phyloP scores from a whole-genome alignment of 306 rosid genomes.

The Rosa chinensis region DNA sequence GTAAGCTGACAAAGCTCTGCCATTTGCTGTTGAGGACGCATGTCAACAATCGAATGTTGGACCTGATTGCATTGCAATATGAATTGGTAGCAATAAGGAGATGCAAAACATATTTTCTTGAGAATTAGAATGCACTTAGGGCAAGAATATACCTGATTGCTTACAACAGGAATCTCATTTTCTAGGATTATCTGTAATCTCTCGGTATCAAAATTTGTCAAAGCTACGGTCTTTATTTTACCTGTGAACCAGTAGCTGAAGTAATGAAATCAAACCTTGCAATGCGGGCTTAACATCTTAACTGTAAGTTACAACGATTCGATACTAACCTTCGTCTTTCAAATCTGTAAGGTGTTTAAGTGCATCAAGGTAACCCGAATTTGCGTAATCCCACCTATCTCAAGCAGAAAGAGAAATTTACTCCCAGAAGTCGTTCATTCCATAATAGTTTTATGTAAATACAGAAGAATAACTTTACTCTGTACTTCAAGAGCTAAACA shows the following conservation, averaged over 20 bases:
- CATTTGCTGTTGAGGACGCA: constrained; percentile 95
- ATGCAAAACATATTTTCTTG: neutral
- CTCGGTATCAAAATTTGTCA: constrained; percentile 91
- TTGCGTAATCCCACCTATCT: constrained; percentile 94
- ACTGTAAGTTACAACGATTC: constrained; percentile 10
- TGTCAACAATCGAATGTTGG: constrained; percentile 87
- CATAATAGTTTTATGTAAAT: neutral
- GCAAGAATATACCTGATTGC: constrained; percentile 74
- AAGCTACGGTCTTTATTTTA: constrained; percentile 82
- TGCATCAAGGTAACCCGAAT: constrained; percentile 86
- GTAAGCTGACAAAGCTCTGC: constrained; percentile 86
- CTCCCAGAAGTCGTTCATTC: neutral
- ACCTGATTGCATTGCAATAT: constrained; percentile 49
- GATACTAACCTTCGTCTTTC: constrained; percentile 70
- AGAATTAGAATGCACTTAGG: constrained; percentile 3
- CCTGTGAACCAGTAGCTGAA: constrained; percentile 53
- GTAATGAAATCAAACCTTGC: constrained; percentile 37
- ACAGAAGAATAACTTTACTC: neutral
- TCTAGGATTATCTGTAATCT: constrained; percentile 85
- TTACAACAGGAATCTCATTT: constrained; percentile 88
- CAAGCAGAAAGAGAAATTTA: constrained; percentile 25
- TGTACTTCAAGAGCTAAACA: neutral
- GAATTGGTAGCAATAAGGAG: neutral
- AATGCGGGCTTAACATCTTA: constrained; percentile 15
- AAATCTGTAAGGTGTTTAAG: constrained; percentile 91